Conservation (phyloP, 345 rosid genomes). For the Syzygium aromaticum region DNA sequence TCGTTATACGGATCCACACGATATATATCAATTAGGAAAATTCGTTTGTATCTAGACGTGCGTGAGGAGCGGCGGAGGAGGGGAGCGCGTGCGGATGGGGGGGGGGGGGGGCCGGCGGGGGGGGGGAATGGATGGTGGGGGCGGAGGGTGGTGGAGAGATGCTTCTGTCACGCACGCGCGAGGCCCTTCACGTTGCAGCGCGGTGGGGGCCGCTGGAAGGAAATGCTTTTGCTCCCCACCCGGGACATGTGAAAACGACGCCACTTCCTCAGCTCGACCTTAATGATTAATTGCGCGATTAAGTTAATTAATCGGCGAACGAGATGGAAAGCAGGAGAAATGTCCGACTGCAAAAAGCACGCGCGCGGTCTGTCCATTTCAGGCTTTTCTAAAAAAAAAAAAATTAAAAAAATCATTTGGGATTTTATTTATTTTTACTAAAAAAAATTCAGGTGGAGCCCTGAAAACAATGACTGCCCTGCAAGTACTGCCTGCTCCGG, state of each 20-base stretch:
- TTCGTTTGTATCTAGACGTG: not conserved
- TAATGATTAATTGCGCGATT: not conserved
- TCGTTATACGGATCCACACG: too few relatives aligned
- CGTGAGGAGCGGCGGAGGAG: not conserved
- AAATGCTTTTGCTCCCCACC: not conserved
- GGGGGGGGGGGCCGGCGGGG: too few relatives aligned
- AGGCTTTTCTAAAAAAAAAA: not conserved
- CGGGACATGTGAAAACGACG: not conserved
- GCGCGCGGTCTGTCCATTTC: not conserved
- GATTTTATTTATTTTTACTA: too few relatives aligned
- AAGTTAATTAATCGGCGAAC: not conserved
- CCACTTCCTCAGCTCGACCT: not conserved
- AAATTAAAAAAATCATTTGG: too few relatives aligned
- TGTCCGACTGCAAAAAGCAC: not conserved
- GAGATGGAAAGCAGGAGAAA: not conserved
- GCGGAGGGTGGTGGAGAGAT: conserved; percentile 5
- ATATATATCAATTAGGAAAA: too few relatives aligned
- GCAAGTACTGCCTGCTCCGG: not conserved
- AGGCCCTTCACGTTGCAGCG: not conserved
- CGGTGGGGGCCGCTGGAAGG: conserved; percentile 19
- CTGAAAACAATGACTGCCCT: not conserved
- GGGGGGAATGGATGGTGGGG: not conserved
- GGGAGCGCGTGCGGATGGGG: not conserved
- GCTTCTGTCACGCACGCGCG: conserved; percentile 23
- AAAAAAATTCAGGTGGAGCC: not conserved